Evolutionary conservation across 805 yeast species (phyloP), one percentile per base, ranked within the genome.

Genomic region (Ogataea philodendri): DNA sequence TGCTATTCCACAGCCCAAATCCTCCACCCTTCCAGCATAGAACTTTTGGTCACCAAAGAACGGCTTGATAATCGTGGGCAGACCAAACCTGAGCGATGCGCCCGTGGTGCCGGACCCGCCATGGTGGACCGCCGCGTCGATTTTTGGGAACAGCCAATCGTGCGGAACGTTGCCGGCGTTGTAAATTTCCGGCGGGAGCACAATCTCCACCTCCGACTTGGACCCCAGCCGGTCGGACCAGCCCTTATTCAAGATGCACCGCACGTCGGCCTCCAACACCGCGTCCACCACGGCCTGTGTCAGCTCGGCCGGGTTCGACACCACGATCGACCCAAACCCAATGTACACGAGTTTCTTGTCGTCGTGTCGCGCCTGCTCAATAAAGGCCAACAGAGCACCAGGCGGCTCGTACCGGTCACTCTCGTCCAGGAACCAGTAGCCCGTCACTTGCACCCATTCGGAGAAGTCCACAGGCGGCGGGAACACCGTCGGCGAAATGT

Each of bases 81-180:
- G 59, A 0, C 97, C 97, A 9, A 84, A 82, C 43, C 89, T 67
- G 36, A 90, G 58, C 2, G 94, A 74, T 0, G 96, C 96, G 6
- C 97, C 97, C 0, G 97, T 90, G 0, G 97, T 86, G 2, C 97
- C 97, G 0, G 95, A 82, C 0, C 97, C 97, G 24, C 97, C 97
- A 57, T 90, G 97, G 56, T 90, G 97, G 4, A 90, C 96, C 0
- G 95, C 95, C 0, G 90, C 96, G 61, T 90, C 96, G 27, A 90
- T 67, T 42, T 76, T 78, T 0, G 90, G 83, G 60, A 90, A 90
- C 22, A 90, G 64, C 97, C 97, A 90, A 55, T 88, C 96, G 56
- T 90, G 97, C 0, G 96, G 96, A 9, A 85, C 68, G 7, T 80
- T 55, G 2, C 93, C 93, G 5, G 85, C 65, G 45, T 76, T 78